Base-by-base conservation (phyloP, 2,329 filamentous ascomycete genomes). In the Rhexocercosporidium sp. region DNA sequence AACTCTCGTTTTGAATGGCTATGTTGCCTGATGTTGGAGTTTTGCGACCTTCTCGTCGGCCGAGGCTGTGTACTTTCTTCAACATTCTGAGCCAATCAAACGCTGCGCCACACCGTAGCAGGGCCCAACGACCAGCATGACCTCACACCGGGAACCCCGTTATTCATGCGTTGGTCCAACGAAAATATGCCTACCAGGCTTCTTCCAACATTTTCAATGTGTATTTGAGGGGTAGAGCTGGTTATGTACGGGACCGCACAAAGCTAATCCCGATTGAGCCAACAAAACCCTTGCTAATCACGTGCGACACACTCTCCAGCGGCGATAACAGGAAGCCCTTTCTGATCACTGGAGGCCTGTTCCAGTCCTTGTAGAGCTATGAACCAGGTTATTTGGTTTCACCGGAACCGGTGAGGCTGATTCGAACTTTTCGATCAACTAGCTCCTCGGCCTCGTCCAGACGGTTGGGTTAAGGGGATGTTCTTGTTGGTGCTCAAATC, bases 11-110 rank as follows among this genome's bases (percentile, higher is more conserved):
- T 49, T 22, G 27, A 39, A 20, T 53, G 63, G 63, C 46, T 53
- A 60, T 65, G 44, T 60, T 60, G 56, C 63, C 63, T 65, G 63
- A 51, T 65, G 63, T 65, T 65, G 56, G 63, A 60, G 29, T 60
- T 65, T 47, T 51, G 47, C 46, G 41, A 53, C n/a, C 29, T 53
- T 59, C 20, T 34, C 20, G 31, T 53, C 63, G 63, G 63, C 63
- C 63, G 29, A 65, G 63, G 63, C 63, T 65, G 47, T 65, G 63
- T 65, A 18, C 20, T 64, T 25, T 49, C 37, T 57, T 51, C 63
- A 18, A 39, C 47, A 16, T 29, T 61, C 46, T 39, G 34, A 54
- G 63, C 56, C 54, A 59, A 59, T 25, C 39, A 61, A 46, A 20
- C 53, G 34, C 56, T 59, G 46, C 51, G 59, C 59, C 59, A 49